Evolutionary conservation across 495 filamentous ascomycete species (phyloP).

Genomic region (Talaromyces trachyspermus): DNA sequence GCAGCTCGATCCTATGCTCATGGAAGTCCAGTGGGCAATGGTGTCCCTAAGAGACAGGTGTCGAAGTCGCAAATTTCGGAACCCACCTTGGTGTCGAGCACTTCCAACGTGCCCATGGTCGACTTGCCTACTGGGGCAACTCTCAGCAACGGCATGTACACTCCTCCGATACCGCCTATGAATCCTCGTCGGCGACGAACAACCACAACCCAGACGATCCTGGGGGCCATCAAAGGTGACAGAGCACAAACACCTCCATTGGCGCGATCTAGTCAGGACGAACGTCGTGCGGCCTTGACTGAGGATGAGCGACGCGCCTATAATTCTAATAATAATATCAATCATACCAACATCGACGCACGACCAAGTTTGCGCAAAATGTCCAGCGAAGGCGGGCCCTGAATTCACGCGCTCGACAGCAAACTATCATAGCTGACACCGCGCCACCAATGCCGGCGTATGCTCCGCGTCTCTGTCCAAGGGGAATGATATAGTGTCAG

Average conservation of each 20-base stretch:
- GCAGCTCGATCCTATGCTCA: slow-evolving; percentile 18
- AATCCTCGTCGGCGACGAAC: slow-evolving; percentile 60
- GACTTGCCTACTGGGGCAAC: slow-evolving; percentile 48
- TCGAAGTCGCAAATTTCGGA: slow-evolving; percentile 77
- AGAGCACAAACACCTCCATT: slow-evolving; percentile 20
- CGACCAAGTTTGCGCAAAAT: slow-evolving; percentile 45
- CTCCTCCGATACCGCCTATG: slow-evolving; percentile 60
- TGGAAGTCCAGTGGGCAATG: slow-evolving; percentile 20
- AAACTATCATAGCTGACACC: slow-evolving; percentile 26
- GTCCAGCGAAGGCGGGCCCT: slow-evolving; percentile 40
- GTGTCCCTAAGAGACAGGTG: slow-evolving; percentile 54
- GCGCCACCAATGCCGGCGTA: slow-evolving; percentile 27
- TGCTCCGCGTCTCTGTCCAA: slow-evolving; percentile 31
- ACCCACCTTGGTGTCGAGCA: slow-evolving; percentile 70
- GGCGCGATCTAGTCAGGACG: slow-evolving; percentile 23
- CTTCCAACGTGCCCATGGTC: slow-evolving; percentile 63
- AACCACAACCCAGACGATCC: slow-evolving; percentile 44
- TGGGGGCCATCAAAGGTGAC: slow-evolving; percentile 43
- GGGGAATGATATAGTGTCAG: slow-evolving; percentile 39
- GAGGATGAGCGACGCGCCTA: slow-evolving; percentile 34
- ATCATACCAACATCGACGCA: slow-evolving; percentile 18
- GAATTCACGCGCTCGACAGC: slow-evolving; percentile 33
- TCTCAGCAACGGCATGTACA: slow-evolving; percentile 32
- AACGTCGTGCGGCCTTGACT: slow-evolving; percentile 41
- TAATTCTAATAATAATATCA: not conserved